phyloP scores from a whole-genome alignment of 768 basidiomycete genomes.

The Boletellus sp. region DNA sequence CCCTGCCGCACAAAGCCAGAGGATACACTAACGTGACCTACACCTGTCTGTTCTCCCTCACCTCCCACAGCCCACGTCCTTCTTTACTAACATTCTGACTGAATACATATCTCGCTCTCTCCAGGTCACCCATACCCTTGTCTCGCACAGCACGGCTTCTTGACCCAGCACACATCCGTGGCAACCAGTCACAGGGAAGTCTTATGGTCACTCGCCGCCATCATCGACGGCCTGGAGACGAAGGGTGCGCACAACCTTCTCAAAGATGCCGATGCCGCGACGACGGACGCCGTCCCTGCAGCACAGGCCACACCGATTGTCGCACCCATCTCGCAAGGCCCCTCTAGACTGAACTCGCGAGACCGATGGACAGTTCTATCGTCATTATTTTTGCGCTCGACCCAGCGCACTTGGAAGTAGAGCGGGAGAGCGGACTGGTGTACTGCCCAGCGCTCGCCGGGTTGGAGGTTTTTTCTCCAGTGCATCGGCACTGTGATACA shows the following conservation, averaged over 20 bases:
- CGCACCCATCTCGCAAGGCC: slow-evolving; percentile 19
- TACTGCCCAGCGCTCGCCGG: slow-evolving; percentile 16
- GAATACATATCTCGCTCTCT: slow-evolving; percentile 19
- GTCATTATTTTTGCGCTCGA: slow-evolving; percentile 8
- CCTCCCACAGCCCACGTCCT: slow-evolving; percentile 15
- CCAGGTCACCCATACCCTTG: slow-evolving; percentile 22
- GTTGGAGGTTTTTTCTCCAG: slow-evolving; percentile 20
- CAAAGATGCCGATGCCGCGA: slow-evolving; percentile 3
- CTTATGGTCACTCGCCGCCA: slow-evolving; percentile 11
- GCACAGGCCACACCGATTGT: slow-evolving; percentile 15
- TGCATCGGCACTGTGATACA: slow-evolving; percentile 9
- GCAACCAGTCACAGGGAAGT: too few species aligned
- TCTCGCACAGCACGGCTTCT: slow-evolving; percentile 7
- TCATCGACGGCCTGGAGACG: slow-evolving; percentile 9
- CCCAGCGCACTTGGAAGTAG: slow-evolving; percentile 16
- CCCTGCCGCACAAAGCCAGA: too few species aligned
- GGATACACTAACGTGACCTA: not conserved
- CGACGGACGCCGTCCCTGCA: slow-evolving; percentile 16
- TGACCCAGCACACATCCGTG: too few species aligned
- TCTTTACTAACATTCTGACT: slow-evolving; percentile 8
- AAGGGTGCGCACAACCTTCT: not conserved
- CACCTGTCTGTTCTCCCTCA: slow-evolving; percentile 7
- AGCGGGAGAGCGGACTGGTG: slow-evolving; percentile 8
- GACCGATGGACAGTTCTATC: not conserved
- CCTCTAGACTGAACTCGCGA: slow-evolving; percentile 10